Evolutionary conservation across 495 filamentous ascomycete species (phyloP), one percentile per base, ranked within the genome.

Genomic region (Glonium stellatum): DNA sequence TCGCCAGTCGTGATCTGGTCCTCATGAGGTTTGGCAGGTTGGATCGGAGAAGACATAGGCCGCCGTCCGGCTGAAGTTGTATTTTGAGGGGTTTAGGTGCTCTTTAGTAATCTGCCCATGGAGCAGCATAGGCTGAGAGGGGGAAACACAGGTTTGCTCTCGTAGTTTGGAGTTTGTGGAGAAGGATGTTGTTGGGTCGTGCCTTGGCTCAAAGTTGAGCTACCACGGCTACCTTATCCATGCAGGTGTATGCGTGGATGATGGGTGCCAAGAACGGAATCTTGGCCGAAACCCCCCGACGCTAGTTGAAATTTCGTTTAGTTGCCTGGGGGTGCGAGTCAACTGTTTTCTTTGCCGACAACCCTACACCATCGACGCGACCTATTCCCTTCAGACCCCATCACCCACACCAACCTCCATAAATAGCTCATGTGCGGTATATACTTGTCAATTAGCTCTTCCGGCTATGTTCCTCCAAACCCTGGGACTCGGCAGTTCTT

Each of bases 341-440:
- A 31, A 31, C 27, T 3, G n/a, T n/a, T 31, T 6, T 31, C 27
- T 31, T 31, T 31, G 3, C 27, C 27, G n/a, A n/a, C n/a, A n/a
- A 31, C 27, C 27, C 27, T 31, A 31, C 6, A 31, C 27, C 59
- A 57, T 19, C 53, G 12, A 5, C 52, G 42, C 31, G 18, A 21
- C 13, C 5, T 34, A 6, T 21, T 35, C 22, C 4, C 51, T 3
- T 27, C 9, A 36, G 21, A 36, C 22, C 51, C 4, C 25, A 35
- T 39, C 1, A n/a, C 19, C 25, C 13, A 18, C 15, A 15, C 19
- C 31, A 15, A 54, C 42, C 36, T 8, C 53, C 13, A 22, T 37
- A 51, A n/a, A 37, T 50, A 23, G 48, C 48, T 25, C 48, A 87
- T 87, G 84, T 87, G 84, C 67, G 84, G 84, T 62, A 87, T 87